Evolutionary conservation across 1,284 basidiomycete species (phyloP), one percentile per base, ranked within the genome.

Genomic region (Takashimella koratensis): DNA sequence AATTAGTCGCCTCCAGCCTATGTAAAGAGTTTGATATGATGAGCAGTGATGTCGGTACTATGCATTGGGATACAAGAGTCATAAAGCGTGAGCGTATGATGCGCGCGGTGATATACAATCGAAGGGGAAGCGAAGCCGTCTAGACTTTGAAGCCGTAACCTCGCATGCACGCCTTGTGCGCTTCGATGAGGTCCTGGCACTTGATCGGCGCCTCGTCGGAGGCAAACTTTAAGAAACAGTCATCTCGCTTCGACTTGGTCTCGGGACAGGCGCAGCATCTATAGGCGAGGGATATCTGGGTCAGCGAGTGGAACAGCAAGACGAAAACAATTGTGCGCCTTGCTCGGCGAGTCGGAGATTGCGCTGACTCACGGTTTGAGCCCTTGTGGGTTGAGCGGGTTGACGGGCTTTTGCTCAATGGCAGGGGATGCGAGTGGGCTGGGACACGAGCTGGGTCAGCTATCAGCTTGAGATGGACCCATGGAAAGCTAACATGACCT

Each of bases 181-280:
- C 82, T 68, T 83, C 82, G 13, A 98, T 82, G 45, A 93, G 78
- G 50, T 87, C 84, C 67, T 81, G 83, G 79, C 94, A 97, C 71
- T 86, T 86, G 56, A 85, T 84, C 54, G 83, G 81, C 4, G 86
- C 87, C 59, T 85, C 83, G 40, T 84, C 82, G 5, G 84, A 76
- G 65, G 85, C 84, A 62, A 80, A 82, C 59, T 84, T 83, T 62
- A 98, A 79, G 80, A 96, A 97, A 77, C 95, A 98, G 64, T 93
- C 87, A 76, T 98, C 95, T 30, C 95, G 82, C 23, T 82, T 82
- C 5, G 86, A 83, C 76, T 98, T 98, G 0, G 93, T 96, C 65
- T 93, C 83, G 12, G 93, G 92, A 75, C 94, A 98, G 44, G 94
- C 94, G 68, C 94, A 98, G 70, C 94, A 98, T 49, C 79, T 92